These are phyloP conservation scores for Shiraia bambusicola DNA, from an alignment of 2,329 filamentous ascomycete species.

Conservation along the genomic window DNA sequence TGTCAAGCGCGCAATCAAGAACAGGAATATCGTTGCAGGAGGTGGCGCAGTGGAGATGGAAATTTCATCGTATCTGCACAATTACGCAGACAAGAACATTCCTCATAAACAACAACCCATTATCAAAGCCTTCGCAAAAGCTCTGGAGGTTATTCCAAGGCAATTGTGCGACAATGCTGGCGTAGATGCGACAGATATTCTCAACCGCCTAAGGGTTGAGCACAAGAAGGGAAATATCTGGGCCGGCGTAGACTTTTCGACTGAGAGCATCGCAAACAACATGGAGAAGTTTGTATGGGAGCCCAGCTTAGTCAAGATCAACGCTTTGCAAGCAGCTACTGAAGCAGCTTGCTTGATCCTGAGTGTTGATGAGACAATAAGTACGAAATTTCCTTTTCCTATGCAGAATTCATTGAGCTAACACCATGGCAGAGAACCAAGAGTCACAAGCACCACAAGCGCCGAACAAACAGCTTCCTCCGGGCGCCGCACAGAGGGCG, in stretches of 20 bases:
- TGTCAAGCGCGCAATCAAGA: conserved; percentile 95
- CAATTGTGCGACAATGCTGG: conserved; percentile 98
- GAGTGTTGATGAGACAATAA: conserved; percentile 97
- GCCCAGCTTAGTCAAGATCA: conserved; percentile 92
- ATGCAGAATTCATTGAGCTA: conserved; percentile 14
- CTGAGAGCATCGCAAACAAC: conserved; percentile 92
- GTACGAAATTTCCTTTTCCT: conserved; percentile 46
- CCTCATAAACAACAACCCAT: conserved; percentile 94
- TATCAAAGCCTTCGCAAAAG: conserved; percentile 97
- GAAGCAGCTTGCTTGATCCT: conserved; percentile 95
- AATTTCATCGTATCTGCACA: conserved; percentile 87
- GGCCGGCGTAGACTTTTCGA: conserved; percentile 93
- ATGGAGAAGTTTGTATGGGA: conserved; percentile 97
- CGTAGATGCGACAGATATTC: conserved; percentile 96
- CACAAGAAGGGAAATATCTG: conserved; percentile 90
- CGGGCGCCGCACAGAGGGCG: conserved; percentile 79
- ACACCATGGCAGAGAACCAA: conserved; percentile 67
- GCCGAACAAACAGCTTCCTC: conserved; percentile 65
- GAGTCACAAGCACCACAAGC: conserved; percentile 84
- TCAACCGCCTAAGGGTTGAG: conserved; percentile 94
- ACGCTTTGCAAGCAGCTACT: conserved; percentile 92
- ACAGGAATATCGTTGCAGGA: conserved; percentile 90
- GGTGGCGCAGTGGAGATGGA: conserved; percentile 97
- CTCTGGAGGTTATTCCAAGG: conserved; percentile 91
- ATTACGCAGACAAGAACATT: conserved; percentile 88